Base-by-base conservation (phyloP, 164 flowering plant genomes). In the Piper betle region DNA sequence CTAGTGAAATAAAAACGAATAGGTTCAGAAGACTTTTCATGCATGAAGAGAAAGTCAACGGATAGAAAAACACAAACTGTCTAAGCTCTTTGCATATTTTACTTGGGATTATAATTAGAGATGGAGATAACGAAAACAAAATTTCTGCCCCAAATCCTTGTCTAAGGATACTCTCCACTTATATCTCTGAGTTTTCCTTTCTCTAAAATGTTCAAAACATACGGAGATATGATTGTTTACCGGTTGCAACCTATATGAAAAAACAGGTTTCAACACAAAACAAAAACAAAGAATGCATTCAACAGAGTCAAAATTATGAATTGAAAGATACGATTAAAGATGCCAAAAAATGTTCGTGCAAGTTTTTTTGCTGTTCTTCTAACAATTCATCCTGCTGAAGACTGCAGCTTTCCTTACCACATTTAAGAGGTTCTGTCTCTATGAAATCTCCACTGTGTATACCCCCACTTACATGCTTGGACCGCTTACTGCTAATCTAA, bases 401-500 rank as follows among this genome's bases (percentile, higher is more conserved):
- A 68, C 73, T 66, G 70, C 80, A 78, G 58, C 69, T 68, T n/a
- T 78, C 97, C 67, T 88, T 69, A 46, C 87, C 78, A 59, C 67
- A 80, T 68, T 75, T 83, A 55, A 89, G 84, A 66, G 83, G 75
- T 72, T 73, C 82, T 8, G 84, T 75, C 59, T 74, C 80, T 62
- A 86, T 81, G 76, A 83, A 79, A 71, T 73, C 82, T 48, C 86
- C 82, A 72, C 85, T 69, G 62, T 82, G 86, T 75, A 80, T 84
- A 79, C 82, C 75, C 64, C 68, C 82, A 81, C 79, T 89, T 46
- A 86, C 81, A 65, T 85, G 79, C 68, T 83, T 78, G 72, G 79
- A 86, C 64, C 88, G 95, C 73, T 76, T 80, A 75, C 72, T 84
- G 72, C 85, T 89, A 61, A 93, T 77, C 98, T 92, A 75, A 65